A percentile compares a stretch with the other conserved stretches of the same genome.
Evolutionary conservation across 805 yeast genomes (phyloP).

Genomic region (Torulaspora microellipsoides): DNA sequence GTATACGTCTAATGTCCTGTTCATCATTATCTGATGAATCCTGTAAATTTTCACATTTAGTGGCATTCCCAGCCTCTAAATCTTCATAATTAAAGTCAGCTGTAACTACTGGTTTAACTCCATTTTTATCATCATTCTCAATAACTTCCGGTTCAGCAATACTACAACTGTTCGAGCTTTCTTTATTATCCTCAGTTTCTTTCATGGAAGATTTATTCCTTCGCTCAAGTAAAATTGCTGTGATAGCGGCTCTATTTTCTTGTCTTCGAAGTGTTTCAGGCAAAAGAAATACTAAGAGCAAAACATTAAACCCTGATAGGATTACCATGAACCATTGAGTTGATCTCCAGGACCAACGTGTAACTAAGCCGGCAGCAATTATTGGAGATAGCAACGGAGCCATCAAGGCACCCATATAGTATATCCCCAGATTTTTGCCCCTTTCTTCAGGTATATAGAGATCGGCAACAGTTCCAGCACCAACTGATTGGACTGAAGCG

Average conservation of each 20-base stretch:
- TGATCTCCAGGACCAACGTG: slow-evolving; percentile 80
- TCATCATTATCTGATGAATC: not conserved
- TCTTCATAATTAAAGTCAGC: slow-evolving; percentile 3
- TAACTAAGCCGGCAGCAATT: slow-evolving; percentile 68
- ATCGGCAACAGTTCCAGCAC: slow-evolving; percentile 85
- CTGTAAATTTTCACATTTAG: slow-evolving; percentile 1
- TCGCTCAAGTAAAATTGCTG: slow-evolving; percentile 41
- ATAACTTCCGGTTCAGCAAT: not conserved
- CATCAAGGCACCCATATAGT: slow-evolving; percentile 72
- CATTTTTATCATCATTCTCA: not conserved
- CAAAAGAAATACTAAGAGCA: slow-evolving; percentile 48
- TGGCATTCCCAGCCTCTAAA: slow-evolving; percentile 5
- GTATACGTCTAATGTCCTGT: slow-evolving; percentile 15
- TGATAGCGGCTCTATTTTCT: slow-evolving; percentile 48
- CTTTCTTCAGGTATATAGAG: slow-evolving; percentile 60
- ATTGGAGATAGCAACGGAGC: slow-evolving; percentile 82
- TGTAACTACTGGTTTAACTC: slow-evolving; percentile 6
- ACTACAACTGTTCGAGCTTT: not conserved
- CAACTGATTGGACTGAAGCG: slow-evolving; percentile 83
- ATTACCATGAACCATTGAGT: slow-evolving; percentile 83
- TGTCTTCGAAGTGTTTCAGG: slow-evolving; percentile 74
- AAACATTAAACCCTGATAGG: slow-evolving; percentile 50
- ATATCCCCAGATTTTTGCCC: slow-evolving; percentile 76
- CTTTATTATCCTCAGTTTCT: slow-evolving; percentile 1
- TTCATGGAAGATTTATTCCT: slow-evolving; percentile 20